Percentiles rank a stretch among this genome's conserved stretches.
Evolutionary conservation across 768 basidiomycete species (phyloP).

Genomic region (Agaricus subrufescens): DNA sequence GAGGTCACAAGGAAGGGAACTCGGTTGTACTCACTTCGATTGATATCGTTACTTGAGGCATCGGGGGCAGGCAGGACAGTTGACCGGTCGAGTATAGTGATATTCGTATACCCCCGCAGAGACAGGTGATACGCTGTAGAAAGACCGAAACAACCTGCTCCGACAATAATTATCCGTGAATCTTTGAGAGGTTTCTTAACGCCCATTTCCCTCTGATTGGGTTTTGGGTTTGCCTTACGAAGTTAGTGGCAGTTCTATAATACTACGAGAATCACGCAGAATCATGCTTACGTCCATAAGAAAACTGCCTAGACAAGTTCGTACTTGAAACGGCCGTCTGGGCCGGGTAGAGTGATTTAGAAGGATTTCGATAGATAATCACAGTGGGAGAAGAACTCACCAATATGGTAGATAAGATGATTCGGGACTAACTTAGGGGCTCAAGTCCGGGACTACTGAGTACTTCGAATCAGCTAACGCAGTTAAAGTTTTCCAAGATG

Average conservation of each 20-base stretch:
- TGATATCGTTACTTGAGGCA: conserved; percentile 62
- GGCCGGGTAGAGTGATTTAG: too few relatives aligned
- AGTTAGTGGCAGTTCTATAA: neutral
- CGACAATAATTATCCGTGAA: conserved; percentile 53
- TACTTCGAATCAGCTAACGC: too few relatives aligned
- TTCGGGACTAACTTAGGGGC: too few relatives aligned
- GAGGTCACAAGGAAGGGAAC: neutral
- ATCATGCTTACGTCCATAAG: too few relatives aligned
- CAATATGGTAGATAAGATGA: too few relatives aligned
- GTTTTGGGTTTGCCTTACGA: neutral
- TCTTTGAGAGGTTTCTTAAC: conserved; percentile 14
- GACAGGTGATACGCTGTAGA: conserved; percentile 84
- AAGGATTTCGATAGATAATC: too few relatives aligned
- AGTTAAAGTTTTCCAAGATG: too few relatives aligned
- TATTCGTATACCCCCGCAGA: conserved; percentile 55
- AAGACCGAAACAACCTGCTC: conserved; percentile 82
- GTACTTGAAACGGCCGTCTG: too few relatives aligned
- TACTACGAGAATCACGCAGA: too few relatives aligned
- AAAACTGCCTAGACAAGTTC: too few relatives aligned
- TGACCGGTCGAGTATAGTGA: conserved; percentile 77
- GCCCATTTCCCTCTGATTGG: neutral
- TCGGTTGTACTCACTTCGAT: conserved; percentile 32
- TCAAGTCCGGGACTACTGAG: too few relatives aligned
- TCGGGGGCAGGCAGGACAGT: conserved; percentile 71
- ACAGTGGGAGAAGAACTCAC: too few relatives aligned